A percentile compares a stretch with the other conserved stretches of the same genome.
Evolutionary conservation across 2,329 filamentous ascomycete genomes (phyloP).

Genomic region (Talaromyces piceae): DNA sequence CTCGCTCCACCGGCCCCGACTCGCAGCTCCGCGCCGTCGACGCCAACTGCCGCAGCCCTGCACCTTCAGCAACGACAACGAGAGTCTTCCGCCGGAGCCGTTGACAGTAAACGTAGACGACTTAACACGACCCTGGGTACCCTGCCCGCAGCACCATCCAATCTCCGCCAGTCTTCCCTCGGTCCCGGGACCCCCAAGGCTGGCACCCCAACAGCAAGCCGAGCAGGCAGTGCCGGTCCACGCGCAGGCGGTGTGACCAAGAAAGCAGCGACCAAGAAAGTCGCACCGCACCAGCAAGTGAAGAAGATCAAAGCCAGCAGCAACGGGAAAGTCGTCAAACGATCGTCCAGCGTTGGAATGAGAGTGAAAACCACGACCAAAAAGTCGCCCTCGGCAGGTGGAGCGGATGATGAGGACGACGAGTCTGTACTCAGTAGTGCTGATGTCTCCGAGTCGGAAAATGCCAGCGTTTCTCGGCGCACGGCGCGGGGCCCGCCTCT

Average conservation of each 20-base stretch:
- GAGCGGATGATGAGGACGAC: slow-evolving; percentile 42
- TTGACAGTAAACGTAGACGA: slow-evolving; percentile 53
- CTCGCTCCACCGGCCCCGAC: slow-evolving; percentile 32
- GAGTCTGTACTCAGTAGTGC: slow-evolving; percentile 48
- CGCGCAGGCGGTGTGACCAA: slow-evolving; percentile 34
- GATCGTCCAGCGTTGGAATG: slow-evolving; percentile 34
- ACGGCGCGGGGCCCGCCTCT: slow-evolving; percentile 1
- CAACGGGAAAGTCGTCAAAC: slow-evolving; percentile 33
- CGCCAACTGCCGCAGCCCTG: slow-evolving; percentile 31
- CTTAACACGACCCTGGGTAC: slow-evolving; percentile 47
- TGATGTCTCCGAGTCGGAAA: slow-evolving; percentile 42
- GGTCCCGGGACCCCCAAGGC: slow-evolving; percentile 59
- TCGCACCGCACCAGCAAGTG: slow-evolving; percentile 48
- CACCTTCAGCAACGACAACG: slow-evolving; percentile 44
- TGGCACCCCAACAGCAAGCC: slow-evolving; percentile 44
- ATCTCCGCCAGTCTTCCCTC: slow-evolving; percentile 53
- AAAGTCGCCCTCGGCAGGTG: slow-evolving; percentile 35
- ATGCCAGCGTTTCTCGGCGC: slow-evolving; percentile 22
- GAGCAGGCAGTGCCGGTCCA: slow-evolving; percentile 55
- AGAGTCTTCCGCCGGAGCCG: slow-evolving; percentile 48
- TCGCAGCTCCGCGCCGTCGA: slow-evolving; percentile 39
- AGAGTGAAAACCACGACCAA: slow-evolving; percentile 32
- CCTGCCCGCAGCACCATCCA: slow-evolving; percentile 48
- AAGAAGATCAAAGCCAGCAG: slow-evolving; percentile 31
- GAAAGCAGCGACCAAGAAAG: slow-evolving; percentile 46